Evolutionary conservation across 1,284 basidiomycete species (phyloP).

Genomic region (Rhodotorula sp.): DNA sequence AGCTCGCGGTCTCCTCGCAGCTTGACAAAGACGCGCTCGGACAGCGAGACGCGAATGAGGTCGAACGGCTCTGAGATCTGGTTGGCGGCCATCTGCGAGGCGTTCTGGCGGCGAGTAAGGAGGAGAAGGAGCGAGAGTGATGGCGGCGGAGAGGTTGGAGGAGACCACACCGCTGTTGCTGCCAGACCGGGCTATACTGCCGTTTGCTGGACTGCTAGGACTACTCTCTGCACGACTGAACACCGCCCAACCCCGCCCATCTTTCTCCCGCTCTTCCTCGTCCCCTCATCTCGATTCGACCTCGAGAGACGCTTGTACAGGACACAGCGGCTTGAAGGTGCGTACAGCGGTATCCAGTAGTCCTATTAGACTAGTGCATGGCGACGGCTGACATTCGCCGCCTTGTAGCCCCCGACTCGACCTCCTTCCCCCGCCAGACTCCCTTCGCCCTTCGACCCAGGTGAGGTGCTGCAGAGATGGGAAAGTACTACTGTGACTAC

Average conservation of each 20-base stretch:
- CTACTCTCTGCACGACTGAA: neutral
- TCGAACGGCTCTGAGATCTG: slow-evolving; percentile 70
- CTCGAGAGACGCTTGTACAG: no score
- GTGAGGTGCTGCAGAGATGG: neutral
- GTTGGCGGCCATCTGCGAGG: slow-evolving; percentile 20
- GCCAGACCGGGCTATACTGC: neutral
- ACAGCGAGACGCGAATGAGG: slow-evolving; percentile 89
- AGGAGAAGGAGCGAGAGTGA: neutral
- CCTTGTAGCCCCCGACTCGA: neutral
- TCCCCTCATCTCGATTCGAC: neutral
- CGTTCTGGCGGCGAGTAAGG: neutral
- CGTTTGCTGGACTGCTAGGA: neutral
- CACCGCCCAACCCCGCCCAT: neutral
- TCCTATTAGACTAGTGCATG: no score
- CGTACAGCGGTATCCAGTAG: neutral
- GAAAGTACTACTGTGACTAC: slow-evolving; percentile 66
- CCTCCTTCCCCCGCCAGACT: neutral
- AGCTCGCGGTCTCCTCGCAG: slow-evolving; percentile 91
- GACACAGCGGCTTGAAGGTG: neutral
- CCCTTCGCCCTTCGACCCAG: neutral
- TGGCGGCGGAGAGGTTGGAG: neutral
- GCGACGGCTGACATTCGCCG: neutral
- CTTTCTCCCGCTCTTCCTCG: neutral
- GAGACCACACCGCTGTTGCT: no score
- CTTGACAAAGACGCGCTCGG: slow-evolving; percentile 95